Evolutionary conservation across 768 basidiomycete genomes (phyloP).

Genomic region (Cystobasidium tubakii): DNA sequence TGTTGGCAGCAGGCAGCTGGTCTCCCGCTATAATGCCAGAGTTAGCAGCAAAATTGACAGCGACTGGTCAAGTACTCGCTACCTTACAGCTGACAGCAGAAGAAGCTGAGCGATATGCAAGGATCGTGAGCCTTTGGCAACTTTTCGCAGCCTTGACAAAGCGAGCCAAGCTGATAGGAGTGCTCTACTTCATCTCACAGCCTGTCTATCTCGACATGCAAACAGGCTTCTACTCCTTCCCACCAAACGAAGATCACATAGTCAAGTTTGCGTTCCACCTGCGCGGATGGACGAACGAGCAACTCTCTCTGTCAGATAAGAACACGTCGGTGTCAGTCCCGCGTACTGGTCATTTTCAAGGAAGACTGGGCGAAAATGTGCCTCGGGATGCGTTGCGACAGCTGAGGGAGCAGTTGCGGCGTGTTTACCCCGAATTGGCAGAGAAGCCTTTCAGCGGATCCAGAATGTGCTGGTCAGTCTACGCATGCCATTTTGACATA

Average conservation of each 20-base stretch:
- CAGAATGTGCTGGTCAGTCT: constrained; percentile 75
- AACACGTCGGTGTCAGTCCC: constrained; percentile 29
- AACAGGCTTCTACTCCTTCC: constrained; percentile 37
- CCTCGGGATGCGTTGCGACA: constrained; percentile 57
- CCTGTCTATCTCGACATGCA: constrained; percentile 39
- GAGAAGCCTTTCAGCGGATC: constrained; percentile 66
- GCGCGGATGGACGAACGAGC: constrained; percentile 60
- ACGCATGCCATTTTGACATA: background rate
- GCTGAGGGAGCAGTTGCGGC: constrained; percentile 56
- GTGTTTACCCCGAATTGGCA: constrained; percentile 71
- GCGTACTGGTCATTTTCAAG: constrained; percentile 45
- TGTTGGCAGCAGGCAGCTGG: constrained; percentile 78
- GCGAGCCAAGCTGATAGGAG: background rate
- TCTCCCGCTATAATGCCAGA: constrained; percentile 66
- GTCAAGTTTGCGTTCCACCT: constrained; percentile 74
- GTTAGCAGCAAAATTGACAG: constrained; percentile 57
- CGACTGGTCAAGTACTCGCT: constrained; percentile 58
- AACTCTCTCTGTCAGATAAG: constrained; percentile 48
- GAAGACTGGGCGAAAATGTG: constrained; percentile 49
- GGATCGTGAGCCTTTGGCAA: constrained; percentile 9
- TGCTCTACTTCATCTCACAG: background rate
- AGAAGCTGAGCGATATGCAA: constrained; percentile 31
- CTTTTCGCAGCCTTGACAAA: background rate
- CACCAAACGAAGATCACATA: constrained; percentile 51
- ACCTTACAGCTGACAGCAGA: constrained; percentile 39